Percentiles rank a stretch among this genome's conserved stretches.
These are phyloP conservation scores for Cucurbita argyrosperma DNA, from an alignment of 306 rosid genomes.

Conservation along the genomic window DNA sequence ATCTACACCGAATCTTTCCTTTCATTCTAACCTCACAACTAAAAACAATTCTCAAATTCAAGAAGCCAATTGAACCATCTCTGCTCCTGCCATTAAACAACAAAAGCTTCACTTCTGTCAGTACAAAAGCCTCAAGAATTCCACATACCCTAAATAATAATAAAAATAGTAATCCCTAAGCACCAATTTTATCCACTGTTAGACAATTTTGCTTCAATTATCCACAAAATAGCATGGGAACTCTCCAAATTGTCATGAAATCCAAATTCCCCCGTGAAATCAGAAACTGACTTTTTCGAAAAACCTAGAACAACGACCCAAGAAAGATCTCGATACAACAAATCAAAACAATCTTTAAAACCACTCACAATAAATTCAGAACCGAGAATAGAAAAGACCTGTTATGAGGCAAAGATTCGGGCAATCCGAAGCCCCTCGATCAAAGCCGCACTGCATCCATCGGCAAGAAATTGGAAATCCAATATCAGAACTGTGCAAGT, in stretches of 20 bases:
- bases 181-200: background rate
- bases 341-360: background rate
- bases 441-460: background rate
- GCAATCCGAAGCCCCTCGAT: background rate
- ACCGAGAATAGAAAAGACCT: background rate
- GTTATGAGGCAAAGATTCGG: background rate
- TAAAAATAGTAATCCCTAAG: background rate
- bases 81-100: background rate
- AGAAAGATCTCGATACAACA: background rate
- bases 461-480: background rate
- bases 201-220: background rate
- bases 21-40: background rate
- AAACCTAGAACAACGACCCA: background rate
- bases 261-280: background rate
- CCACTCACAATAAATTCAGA: background rate
- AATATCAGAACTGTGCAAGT: background rate
- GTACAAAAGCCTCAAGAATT: background rate
- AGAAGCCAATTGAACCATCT: background rate
- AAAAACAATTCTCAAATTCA: background rate
- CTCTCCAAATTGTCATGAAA: background rate
- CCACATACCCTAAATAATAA: background rate
- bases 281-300: background rate
- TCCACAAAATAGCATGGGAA: background rate
- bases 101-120: background rate
- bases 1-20: slow-evolving; percentile 1